Percentiles rank a stretch among this genome's conserved stretches.
Conservation (phyloP, 331 rosid species). For the Dryas integrifolia region DNA sequence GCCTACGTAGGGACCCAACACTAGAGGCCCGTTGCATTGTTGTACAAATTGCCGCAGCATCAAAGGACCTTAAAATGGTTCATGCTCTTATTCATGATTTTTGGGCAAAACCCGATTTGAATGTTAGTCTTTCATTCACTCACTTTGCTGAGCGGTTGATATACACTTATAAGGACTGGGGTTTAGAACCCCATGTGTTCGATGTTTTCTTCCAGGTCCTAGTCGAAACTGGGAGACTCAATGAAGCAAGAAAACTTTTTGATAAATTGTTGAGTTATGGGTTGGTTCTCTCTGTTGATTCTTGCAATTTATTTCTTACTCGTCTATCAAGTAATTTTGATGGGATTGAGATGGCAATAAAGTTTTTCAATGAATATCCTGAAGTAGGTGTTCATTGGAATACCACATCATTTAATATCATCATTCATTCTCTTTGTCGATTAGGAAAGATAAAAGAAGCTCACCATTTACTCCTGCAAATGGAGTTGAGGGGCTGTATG, state of each 20-base stretch:
- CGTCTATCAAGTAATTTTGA: slow-evolving; percentile 44
- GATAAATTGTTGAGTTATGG: slow-evolving; percentile 64
- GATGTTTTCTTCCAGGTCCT: slow-evolving; percentile 72
- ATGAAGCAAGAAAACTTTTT: slow-evolving; percentile 57
- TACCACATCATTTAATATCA: slow-evolving; percentile 58
- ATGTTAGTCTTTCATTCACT: slow-evolving; percentile 30
- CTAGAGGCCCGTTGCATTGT: slow-evolving; percentile 74
- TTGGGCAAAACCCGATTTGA: slow-evolving; percentile 59
- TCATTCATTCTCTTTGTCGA: slow-evolving; percentile 64
- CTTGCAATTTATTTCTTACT: slow-evolving; percentile 74
- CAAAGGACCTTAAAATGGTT: slow-evolving; percentile 60
- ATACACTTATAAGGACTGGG: slow-evolving; percentile 89
- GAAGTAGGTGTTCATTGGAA: slow-evolving; percentile 68
- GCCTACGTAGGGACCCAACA: slow-evolving; percentile 51
- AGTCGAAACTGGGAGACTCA: slow-evolving; percentile 59
- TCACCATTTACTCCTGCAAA: slow-evolving; percentile 64
- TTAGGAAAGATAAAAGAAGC: slow-evolving; percentile 70
- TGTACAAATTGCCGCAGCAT: slow-evolving; percentile 60
- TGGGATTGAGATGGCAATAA: slow-evolving; percentile 43
- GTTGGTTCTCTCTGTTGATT: slow-evolving; percentile 59
- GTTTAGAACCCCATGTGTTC: slow-evolving; percentile 68
- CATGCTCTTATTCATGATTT: slow-evolving; percentile 55
- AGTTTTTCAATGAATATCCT: slow-evolving; percentile 56
- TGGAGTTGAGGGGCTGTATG: slow-evolving; percentile 57
- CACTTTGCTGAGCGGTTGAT: slow-evolving; percentile 59